phyloP scores from a whole-genome alignment of 2,329 filamentous ascomycete species.

The Fonsecaea erecta region DNA sequence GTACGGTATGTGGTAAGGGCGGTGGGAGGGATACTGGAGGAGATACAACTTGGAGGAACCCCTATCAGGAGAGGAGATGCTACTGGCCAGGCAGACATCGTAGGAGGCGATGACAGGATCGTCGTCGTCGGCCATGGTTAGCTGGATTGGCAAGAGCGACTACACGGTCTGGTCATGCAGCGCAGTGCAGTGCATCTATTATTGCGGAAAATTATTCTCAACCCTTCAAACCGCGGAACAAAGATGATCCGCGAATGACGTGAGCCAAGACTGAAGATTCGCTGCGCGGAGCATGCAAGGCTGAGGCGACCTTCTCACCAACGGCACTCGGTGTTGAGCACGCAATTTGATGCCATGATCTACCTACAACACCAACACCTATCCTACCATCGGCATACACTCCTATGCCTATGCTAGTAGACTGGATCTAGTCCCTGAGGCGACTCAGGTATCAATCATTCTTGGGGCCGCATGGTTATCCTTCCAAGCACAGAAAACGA shows the following conservation, averaged over 20 bases:
- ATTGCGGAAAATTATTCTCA: not conserved
- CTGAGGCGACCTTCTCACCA: not conserved
- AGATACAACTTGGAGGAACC: constrained; percentile 60
- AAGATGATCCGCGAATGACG: not conserved
- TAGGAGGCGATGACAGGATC: constrained; percentile 77
- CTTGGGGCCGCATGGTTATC: not conserved
- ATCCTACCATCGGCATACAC: not conserved
- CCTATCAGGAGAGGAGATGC: constrained; percentile 3
- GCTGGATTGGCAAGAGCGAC: not conserved
- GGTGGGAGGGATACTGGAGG: constrained; percentile 83
- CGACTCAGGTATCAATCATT: not conserved
- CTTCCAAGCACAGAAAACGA: not conserved
- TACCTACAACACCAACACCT: not conserved
- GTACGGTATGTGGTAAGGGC: constrained; percentile 67
- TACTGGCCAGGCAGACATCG: constrained; percentile 79
- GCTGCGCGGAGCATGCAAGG: not conserved
- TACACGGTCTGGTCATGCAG: not conserved
- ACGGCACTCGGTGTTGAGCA: not conserved
- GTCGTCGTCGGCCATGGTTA: constrained; percentile 40
- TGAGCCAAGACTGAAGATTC: not conserved
- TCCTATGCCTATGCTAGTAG: not conserved
- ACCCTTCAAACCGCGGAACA: not conserved
- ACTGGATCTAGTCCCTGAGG: not conserved
- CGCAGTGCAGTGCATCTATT: no score
- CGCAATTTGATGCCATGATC: not conserved